phyloP scores from a whole-genome alignment of 2,329 filamentous ascomycete species.

The Coniella vitis region DNA sequence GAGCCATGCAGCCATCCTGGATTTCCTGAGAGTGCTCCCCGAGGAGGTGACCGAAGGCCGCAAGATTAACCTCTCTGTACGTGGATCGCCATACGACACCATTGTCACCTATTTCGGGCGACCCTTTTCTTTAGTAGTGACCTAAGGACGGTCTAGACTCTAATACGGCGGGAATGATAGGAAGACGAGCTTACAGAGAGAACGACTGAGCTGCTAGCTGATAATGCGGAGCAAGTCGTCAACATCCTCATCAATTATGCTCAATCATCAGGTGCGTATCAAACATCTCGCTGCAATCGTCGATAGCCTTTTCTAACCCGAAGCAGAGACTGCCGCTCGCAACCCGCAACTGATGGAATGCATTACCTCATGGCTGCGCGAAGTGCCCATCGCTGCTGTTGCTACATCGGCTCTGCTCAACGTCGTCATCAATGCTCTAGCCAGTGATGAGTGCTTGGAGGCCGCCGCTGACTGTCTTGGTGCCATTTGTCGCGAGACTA shows the following conservation, averaged over 20 bases:
- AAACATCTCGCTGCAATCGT: neutral
- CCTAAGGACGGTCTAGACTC: conserved; percentile 32
- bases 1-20: conserved; percentile 81
- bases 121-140: conserved; percentile 25
- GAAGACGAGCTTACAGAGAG: conserved; percentile 88
- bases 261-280: conserved; percentile 73
- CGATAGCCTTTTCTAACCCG: conserved; percentile 19
- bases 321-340: conserved; percentile 63
- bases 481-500: conserved; percentile 83
- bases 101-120: conserved; percentile 28
- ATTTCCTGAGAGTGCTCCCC: conserved; percentile 92
- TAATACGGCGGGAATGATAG: conserved; percentile 51
- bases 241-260: conserved; percentile 83
- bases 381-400: conserved; percentile 78
- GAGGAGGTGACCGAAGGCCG: conserved; percentile 99
- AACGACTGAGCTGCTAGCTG: conserved; percentile 81
- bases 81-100: conserved; percentile 59
- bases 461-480: conserved; percentile 89
- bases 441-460: conserved; percentile 71
- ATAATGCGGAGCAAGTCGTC: conserved; percentile 85
- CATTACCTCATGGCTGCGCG: conserved; percentile 92
- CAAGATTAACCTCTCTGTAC: conserved; percentile 98
- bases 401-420: conserved; percentile 80
- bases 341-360: conserved; percentile 92
- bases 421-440: conserved; percentile 70